phyloP scores from a whole-genome alignment of 2,329 filamentous ascomycete species.

The Alternaria sp. region DNA sequence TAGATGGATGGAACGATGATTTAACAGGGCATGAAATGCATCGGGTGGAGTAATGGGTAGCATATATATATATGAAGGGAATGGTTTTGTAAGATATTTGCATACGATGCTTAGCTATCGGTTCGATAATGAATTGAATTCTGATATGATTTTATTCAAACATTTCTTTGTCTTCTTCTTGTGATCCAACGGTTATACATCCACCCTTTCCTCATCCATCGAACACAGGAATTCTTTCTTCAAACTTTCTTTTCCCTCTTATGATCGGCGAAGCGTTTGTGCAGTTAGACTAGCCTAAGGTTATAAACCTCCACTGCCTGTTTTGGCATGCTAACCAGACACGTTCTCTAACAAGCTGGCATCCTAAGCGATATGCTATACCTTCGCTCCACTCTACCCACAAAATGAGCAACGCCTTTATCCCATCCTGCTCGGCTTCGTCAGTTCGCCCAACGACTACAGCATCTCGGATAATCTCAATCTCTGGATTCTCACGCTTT shows the following conservation, averaged over 20 bases:
- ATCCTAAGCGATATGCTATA: too few species aligned
- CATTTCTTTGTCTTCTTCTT: neutral
- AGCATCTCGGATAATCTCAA: too few species aligned
- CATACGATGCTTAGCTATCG: neutral
- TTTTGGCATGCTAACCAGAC: too few species aligned
- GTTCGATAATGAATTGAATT: neutral
- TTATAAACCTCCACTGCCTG: too few species aligned
- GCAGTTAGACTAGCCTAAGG: too few species aligned
- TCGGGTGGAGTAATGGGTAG: neutral
- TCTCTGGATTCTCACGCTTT: too few species aligned
- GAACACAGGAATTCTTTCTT: neutral
- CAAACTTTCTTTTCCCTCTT: neutral
- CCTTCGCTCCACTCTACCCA: too few species aligned
- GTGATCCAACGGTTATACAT: neutral
- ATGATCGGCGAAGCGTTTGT: too few species aligned
- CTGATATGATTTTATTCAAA: neutral
- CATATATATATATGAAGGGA: neutral
- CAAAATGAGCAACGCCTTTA: too few species aligned
- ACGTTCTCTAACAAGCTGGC: too few species aligned
- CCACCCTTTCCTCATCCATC: neutral
- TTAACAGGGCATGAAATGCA: neutral
- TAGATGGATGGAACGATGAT: conserved; percentile 16
- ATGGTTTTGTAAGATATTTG: neutral
- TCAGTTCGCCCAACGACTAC: too few species aligned
- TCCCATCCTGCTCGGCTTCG: too few species aligned